Evolutionary conservation across 345 rosid genomes (phyloP).

Genomic region (Sisymbrium irio): DNA sequence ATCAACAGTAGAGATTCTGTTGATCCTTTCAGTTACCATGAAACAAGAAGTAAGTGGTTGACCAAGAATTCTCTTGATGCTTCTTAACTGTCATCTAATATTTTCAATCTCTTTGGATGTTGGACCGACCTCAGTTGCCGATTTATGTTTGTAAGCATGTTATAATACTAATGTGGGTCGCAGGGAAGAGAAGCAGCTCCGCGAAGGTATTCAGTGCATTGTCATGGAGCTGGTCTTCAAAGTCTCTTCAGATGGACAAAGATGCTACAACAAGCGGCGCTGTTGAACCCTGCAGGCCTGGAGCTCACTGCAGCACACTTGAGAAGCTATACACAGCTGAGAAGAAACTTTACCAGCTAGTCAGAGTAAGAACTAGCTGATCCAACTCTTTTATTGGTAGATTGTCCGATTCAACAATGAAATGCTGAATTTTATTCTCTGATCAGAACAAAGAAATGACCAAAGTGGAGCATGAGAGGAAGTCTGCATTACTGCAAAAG

Average conservation of each 20-base stretch:
- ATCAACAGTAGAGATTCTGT: conserved; percentile 47
- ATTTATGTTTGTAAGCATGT: neutral
- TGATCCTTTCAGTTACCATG: conserved; percentile 48
- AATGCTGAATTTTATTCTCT: neutral
- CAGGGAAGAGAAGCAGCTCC: conserved; percentile 82
- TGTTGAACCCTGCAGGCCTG: conserved; percentile 73
- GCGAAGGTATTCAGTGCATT: conserved; percentile 88
- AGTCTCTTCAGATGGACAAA: conserved; percentile 53
- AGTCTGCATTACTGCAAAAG: conserved; percentile 55
- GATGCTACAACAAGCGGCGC: conserved; percentile 42
- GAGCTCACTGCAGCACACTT: conserved; percentile 80
- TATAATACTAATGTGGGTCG: conserved; percentile 12
- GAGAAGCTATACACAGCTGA: conserved; percentile 73
- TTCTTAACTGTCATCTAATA: neutral
- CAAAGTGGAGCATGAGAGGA: conserved; percentile 72
- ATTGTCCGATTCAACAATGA: neutral
- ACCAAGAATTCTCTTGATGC: neutral
- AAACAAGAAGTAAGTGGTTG: conserved; percentile 56
- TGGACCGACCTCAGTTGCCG: neutral
- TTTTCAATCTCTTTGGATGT: neutral
- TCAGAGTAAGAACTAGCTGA: conserved; percentile 53
- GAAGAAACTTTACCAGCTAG: conserved; percentile 75
- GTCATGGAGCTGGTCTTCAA: conserved; percentile 93
- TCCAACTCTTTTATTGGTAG: conserved; percentile 9
- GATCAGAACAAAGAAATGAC: conserved; percentile 72